Evolutionary conservation across 805 yeast genomes (phyloP).

Genomic region (Metschnikowia shivogae): DNA sequence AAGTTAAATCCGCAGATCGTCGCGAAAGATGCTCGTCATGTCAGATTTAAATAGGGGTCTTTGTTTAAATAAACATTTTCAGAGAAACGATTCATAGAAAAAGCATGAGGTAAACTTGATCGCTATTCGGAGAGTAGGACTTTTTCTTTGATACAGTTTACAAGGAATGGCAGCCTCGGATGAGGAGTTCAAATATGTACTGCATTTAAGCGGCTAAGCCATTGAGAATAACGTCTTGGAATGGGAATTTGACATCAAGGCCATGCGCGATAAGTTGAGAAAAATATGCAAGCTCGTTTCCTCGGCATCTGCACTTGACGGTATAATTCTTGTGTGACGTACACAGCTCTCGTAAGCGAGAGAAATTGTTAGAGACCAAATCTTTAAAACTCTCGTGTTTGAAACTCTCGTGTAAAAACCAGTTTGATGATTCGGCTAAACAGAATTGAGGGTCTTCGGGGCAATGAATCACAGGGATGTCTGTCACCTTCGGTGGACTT

Average conservation of each 20-base stretch:
- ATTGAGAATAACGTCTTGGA: neutral
- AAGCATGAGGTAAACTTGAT: no score
- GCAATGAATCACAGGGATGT: neutral
- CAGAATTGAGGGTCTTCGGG: neutral
- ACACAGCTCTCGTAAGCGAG: neutral
- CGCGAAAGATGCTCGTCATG: neutral
- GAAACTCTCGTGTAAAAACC: neutral
- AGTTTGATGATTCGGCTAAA: neutral
- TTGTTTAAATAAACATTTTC: no score
- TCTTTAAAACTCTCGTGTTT: neutral
- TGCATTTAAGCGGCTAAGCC: conserved; percentile 2
- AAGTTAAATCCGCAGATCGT: neutral
- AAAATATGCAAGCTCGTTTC: conserved; percentile 1
- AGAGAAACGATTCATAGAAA: no score
- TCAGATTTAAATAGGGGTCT: neutral
- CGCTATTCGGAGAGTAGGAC: no score
- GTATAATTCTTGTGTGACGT: neutral
- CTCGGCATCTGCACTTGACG: conserved; percentile 3
- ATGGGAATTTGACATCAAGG: neutral
- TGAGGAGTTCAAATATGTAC: neutral
- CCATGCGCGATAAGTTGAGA: conserved; percentile 3
- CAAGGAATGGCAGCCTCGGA: neutral
- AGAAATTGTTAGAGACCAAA: neutral
- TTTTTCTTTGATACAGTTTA: no score
- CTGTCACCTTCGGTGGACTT: neutral